Base-by-base conservation (phyloP, 768 basidiomycete genomes). In the Phlegmacium glaucopus region DNA sequence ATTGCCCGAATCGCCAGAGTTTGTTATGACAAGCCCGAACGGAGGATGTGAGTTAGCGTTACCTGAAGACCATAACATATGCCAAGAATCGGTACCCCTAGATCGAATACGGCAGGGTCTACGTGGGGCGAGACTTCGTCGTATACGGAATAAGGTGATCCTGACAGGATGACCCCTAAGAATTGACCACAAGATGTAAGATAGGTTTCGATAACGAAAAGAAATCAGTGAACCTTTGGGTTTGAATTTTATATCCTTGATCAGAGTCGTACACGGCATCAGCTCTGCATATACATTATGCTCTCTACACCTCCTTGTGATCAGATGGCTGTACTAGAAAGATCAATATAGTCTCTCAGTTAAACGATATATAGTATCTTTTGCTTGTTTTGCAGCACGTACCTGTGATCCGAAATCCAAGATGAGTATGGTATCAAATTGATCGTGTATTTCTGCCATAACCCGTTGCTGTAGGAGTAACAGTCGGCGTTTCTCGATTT, bases 1-100 rank as follows among this genome's bases (percentile, higher is more conserved):
- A 28, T 38, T 25, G 37, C 39, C 30, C n/a, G n/a, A n/a, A n/a
- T n/a, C n/a, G n/a, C n/a, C n/a, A n/a, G n/a, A n/a, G n/a, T n/a
- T n/a, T n/a, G n/a, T n/a, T n/a, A n/a, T n/a, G n/a, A n/a, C n/a
- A n/a, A n/a, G n/a, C n/a, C n/a, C n/a, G n/a, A n/a, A n/a, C n/a
- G n/a, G n/a, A n/a, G n/a, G n/a, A n/a, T n/a, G n/a, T n/a, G n/a
- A n/a, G n/a, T n/a, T n/a, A 26, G 39, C 61, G 75, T 38, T 48
- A 90, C 93, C 78, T 96, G 93, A 11, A 98, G 77, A 18, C 96
- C 96, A 66, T 97, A 98, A 65, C 96, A 99, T 48, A 98, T 97
- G 16, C 96, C 96, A 11, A 99, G 76, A 42, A 99, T 83, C 3
- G 96, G 95, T 2, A 97, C 84, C 17, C 85, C 91, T 8, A 90